Percentiles rank a stretch among this genome's conserved stretches.
Conservation (phyloP, 2,329 filamentous ascomycete genomes). For the Ophiostoma pallidulum region DNA sequence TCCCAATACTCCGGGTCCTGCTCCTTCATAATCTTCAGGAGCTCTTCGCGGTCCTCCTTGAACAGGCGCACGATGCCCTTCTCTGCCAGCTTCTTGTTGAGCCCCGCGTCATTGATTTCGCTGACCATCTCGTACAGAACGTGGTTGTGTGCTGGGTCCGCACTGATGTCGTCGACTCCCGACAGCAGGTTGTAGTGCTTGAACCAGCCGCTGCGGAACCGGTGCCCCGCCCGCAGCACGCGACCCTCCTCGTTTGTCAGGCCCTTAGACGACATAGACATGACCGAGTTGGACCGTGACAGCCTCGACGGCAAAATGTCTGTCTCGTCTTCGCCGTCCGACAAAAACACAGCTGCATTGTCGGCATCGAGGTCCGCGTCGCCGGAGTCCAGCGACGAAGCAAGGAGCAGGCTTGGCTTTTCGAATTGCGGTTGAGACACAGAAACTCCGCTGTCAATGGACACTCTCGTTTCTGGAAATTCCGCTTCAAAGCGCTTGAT, state of each 20-base stretch:
- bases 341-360: conserved; percentile 28
- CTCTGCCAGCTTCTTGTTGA: conserved; percentile 42
- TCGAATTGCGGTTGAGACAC: conserved; percentile 18
- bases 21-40: conserved; percentile 42
- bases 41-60: conserved; percentile 44
- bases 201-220: conserved; percentile 45
- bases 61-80: conserved; percentile 55
- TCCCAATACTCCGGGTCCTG: conserved; percentile 59
- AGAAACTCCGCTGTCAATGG: conserved; percentile 23
- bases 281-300: conserved; percentile 43
- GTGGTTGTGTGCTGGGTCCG: conserved; percentile 40
- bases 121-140: conserved; percentile 55
- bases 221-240: conserved; percentile 45
- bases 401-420: conserved; percentile 9
- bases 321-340: conserved; percentile 41
- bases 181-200: conserved; percentile 43
- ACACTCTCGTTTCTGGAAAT: conserved; percentile 73
- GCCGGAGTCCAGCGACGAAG: conserved; percentile 15
- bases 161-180: conserved; percentile 38
- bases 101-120: conserved; percentile 50
- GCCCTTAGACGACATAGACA: conserved; percentile 40
- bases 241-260: conserved; percentile 50
- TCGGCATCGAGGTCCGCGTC: conserved; percentile 7
- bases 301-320: conserved; percentile 34
- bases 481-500: conserved; percentile 95